Base-by-base conservation (phyloP, 345 rosid genomes). In the Citrus reticulata region DNA sequence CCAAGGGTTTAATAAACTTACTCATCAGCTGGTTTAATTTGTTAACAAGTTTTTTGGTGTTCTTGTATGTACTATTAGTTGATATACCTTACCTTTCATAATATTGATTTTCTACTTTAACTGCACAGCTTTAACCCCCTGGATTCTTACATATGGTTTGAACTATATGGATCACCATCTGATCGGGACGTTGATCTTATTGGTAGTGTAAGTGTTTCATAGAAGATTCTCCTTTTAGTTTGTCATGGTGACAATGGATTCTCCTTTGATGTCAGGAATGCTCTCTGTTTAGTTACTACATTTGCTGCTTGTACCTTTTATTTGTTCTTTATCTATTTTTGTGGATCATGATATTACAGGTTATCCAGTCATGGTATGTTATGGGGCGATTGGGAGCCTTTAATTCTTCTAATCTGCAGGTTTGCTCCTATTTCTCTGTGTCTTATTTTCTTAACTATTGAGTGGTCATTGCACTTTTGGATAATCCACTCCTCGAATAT, bases 351-450 rank as follows among this genome's bases (percentile, higher is more conserved):
- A 37, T 34, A 17, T 74, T n/a, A 83, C 94, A 95, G 99, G 92
- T 87, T 72, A 86, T 93, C 78, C 98, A 92, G 79, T 89, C 99
- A 30, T 93, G 98, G 98, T 93, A 95, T 86, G 93, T 93, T 79
- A 93, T 95, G 99, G 98, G 99, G 61, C 85, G 98, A 70, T 79
- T 93, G 77, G 99, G 99, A 59, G 93, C 95, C 83, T 95, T 93
- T 86, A 95, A 95, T 85, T 90, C 97, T 77, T 89, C 93, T 25
- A 95, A 95, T 80, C 81, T 95, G 82, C 98, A 95, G 98, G 98
- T 95, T 85, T 83, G 83, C 34, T 70, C 73, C 67, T 79, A 72
- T 29, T 67, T 71, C 7, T 10, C 25, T 63, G 65, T 40, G 55
- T 57, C 24, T 40, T 63, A 9, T 46, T 64, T 40, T 78, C 35